These are phyloP conservation scores for Neonectria ditissima DNA, from an alignment of 2,329 filamentous ascomycete genomes.

Conservation along the genomic window DNA sequence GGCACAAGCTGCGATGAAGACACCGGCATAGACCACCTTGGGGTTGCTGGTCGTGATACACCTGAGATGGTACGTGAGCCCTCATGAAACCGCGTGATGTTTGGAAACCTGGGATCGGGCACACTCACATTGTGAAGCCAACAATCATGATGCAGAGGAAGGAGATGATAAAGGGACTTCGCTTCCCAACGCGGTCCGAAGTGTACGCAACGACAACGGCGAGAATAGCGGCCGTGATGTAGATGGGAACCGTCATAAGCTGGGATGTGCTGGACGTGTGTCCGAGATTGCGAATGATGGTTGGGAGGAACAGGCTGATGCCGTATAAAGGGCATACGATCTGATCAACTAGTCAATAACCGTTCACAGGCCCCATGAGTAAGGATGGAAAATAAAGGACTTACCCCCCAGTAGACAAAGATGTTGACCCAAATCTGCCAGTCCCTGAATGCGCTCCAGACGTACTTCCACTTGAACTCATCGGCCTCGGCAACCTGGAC, in stretches of 20 bases:
- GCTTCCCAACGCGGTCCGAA: slow-evolving; percentile 66
- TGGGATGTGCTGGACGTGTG: slow-evolving; percentile 70
- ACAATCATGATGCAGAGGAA: slow-evolving; percentile 65
- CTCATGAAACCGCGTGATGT: background rate
- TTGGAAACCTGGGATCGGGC: background rate
- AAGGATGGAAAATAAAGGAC: slow-evolving; percentile 46
- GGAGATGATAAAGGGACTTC: slow-evolving; percentile 66
- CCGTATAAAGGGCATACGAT: slow-evolving; percentile 67
- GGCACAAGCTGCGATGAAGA: slow-evolving; percentile 80
- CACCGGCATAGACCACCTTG: slow-evolving; percentile 76
- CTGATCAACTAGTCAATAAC: slow-evolving; percentile 42
- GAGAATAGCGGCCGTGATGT: slow-evolving; percentile 71
- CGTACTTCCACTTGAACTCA: slow-evolving; percentile 79
- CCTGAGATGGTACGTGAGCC: slow-evolving; percentile 48
- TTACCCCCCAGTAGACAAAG: slow-evolving; percentile 73
- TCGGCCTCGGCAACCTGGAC: slow-evolving; percentile 72
- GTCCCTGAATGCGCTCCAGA: slow-evolving; percentile 78
- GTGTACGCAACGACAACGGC: slow-evolving; percentile 65
- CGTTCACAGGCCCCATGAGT: no score
- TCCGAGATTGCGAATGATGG: slow-evolving; percentile 71
- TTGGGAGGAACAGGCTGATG: slow-evolving; percentile 71
- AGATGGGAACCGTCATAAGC: slow-evolving; percentile 72
- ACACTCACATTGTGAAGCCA: slow-evolving; percentile 66
- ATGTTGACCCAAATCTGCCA: slow-evolving; percentile 80
- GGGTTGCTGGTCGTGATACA: slow-evolving; percentile 70